Evolutionary conservation across 1,284 basidiomycete species (phyloP).

Genomic region (Papiliotrema flavescens): DNA sequence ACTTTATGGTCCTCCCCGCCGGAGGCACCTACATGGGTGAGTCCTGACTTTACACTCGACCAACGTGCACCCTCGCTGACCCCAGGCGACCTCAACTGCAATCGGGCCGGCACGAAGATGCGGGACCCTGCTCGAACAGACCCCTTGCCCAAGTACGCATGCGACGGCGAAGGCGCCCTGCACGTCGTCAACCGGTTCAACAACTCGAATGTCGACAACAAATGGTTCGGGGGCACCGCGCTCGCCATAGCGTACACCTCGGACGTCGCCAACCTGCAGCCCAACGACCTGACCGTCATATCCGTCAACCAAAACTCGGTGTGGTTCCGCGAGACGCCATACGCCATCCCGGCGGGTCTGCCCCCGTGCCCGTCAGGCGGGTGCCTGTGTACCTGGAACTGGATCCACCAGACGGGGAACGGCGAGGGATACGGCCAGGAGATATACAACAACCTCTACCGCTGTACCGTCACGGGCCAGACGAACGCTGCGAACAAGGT

Average conservation of each 20-base stretch:
- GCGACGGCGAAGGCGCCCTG: conserved; percentile 26
- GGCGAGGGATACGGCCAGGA: conserved; percentile 20
- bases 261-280: conserved; percentile 56
- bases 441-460: conserved; percentile 68
- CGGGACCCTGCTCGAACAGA: conserved; percentile 8
- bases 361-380: conserved; percentile 63
- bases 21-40: conserved; percentile 17
- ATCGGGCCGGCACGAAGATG: conserved; percentile 7
- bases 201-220: conserved; percentile 34
- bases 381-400: conserved; percentile 65
- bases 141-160: conserved; percentile 7
- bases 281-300: conserved; percentile 67
- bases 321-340: conserved; percentile 61
- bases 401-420: conserved; percentile 55
- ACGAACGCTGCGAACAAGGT: conserved; percentile 53
- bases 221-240: conserved; percentile 58
- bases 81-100: conserved; percentile 14
- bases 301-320: conserved; percentile 69
- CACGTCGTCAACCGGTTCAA: conserved; percentile 12
- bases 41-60: background rate
- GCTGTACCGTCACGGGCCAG: conserved; percentile 60
- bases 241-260: conserved; percentile 67
- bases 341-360: conserved; percentile 61
- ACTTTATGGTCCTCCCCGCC: conserved; percentile 55
- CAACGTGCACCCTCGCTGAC: background rate